Percentiles rank a stretch among this genome's conserved stretches.
Evolutionary conservation across 208 protist genomes (phyloP).

Genomic region (Trypanosoma melophagium): DNA sequence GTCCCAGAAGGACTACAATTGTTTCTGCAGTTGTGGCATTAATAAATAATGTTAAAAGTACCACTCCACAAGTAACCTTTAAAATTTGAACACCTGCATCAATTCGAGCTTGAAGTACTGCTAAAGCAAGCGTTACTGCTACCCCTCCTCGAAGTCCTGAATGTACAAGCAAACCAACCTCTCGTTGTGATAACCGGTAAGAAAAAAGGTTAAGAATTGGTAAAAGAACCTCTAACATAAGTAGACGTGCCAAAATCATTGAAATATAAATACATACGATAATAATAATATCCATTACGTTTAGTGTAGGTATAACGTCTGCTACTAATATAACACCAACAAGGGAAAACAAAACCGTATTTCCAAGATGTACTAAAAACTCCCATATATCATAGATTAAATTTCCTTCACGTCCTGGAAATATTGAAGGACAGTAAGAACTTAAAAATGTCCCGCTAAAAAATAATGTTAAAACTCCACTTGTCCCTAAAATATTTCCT

Average conservation of each 20-base stretch:
- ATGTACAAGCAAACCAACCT: conserved; percentile 61
- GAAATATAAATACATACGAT: conserved; percentile 63
- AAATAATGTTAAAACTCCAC: conserved; percentile 82
- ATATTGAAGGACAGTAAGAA: conserved; percentile 73
- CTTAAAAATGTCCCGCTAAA: conserved; percentile 81
- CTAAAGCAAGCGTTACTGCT: conserved; percentile 72
- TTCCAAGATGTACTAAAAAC: conserved; percentile 83
- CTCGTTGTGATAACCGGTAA: conserved; percentile 48
- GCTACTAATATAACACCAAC: conserved; percentile 84
- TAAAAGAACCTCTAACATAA: conserved; percentile 71
- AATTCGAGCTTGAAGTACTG: conserved; percentile 53
- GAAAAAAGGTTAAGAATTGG: conserved; percentile 72
- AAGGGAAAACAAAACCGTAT: conserved; percentile 87
- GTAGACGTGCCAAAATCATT: conserved; percentile 54
- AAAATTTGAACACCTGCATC: conserved; percentile 56
- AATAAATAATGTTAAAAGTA: conserved; percentile 68
- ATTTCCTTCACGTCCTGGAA: conserved; percentile 71
- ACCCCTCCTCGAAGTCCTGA: conserved; percentile 84
- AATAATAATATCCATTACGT: conserved; percentile 49
- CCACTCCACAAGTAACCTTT: conserved; percentile 76
- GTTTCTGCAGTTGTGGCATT: conserved; percentile 68
- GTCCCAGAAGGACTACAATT: conserved; percentile 49
- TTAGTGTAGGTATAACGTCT: conserved; percentile 57
- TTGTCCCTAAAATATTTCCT: conserved; percentile 60
- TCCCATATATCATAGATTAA: conserved; percentile 83